Evolutionary conservation across 2,329 filamentous ascomycete species (phyloP), one percentile per base, ranked within the genome.

Genomic region (Fusarium poae): DNA sequence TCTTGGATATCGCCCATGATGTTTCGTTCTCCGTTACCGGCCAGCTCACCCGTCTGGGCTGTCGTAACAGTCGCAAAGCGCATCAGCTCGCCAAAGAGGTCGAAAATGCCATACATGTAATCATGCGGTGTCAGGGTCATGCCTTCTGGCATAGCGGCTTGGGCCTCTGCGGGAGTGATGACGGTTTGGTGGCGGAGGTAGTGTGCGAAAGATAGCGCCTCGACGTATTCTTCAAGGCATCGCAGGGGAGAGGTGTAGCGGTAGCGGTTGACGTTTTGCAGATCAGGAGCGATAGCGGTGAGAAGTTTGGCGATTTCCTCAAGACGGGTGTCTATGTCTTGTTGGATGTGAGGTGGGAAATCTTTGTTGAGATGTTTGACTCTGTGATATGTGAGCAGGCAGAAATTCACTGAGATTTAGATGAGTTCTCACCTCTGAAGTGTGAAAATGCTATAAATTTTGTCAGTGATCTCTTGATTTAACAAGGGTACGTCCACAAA

Each of bases 31-130:
- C 74, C 73, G 23, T 68, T 52, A 43, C 81, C 81, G 6, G 82
- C 84, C 65, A 84, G 78, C 71, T 78, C 81, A 16, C 91, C 91
- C 10, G 84, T 90, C 7, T 94, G 91, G 1, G 94, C 94, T 77
- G 97, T 92, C 27, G 90, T 89, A 8, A 94, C 94, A 51, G 97
- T 96, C 0, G 93, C 94, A 79, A 97, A 98, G 30, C 94, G 88
- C 96, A 99, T 99, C 83, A 98, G 85, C 82, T 99, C 96, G 39
- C 96, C 96, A 2, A 94, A 94, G 72, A 98, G 87, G 78, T 99
- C 96, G 75, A 97, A 97, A 4, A 99, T 81, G 11, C 95, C 96
- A 67, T 96, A 90, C 60, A 97, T 81, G 77, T 97, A 98, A 79
- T 99, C 96, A 57, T 95, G 89, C 27, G 89, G 85, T 2, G 92